Evolutionary conservation across 371 early-diverging fungal genomes (phyloP), one percentile per base, ranked within the genome.

Genomic region (Umbelopsis sp.): DNA sequence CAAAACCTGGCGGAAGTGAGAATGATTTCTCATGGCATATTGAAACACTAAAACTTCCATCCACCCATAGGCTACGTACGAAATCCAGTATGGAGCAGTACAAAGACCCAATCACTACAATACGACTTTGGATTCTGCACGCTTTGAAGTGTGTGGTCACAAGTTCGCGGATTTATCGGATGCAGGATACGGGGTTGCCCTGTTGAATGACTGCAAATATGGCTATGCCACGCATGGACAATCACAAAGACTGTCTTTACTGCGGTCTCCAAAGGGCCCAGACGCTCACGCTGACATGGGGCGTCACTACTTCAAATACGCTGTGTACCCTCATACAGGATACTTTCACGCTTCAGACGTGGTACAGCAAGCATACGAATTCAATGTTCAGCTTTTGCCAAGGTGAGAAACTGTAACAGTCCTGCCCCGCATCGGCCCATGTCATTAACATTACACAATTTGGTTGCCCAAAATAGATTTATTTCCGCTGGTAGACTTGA

Each of bases 161-260:
- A 95, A 93, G 73, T 99, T 93, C 80, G 97, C 92, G 11, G 98
- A 98, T 71, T 81, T 96, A 16, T 95, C 95, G 0, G 98, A 99
- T 71, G 89, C 85, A 57, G 97, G 95, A 3, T 97, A 93, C 75
- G 99, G 99, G 52, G 92, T 97, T n/a, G 91, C 97, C 0, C 75
- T 99, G 65, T 72, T 97, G 66, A 98, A 94, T 74, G 97, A 99
- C 75, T 90, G 94, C 89, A 97, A 93, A 69, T 96, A 93, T 69
- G 92, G 94, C 9, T 94, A 93, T 79, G 87, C 97, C 0, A 91
- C 91, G 25, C 89, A 93, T 65, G 93, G 83, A 11, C 93, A 93
- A 65, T 82, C 87, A 0, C 96, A 97, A 84, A 76, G 93, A 0
- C 75, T 99, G 53, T 92, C 94, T 1, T 71, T 99, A 14, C 75